Evolutionary conservation across 257 asterid genomes (phyloP).

Genomic region (Penstemon barbatus): DNA sequence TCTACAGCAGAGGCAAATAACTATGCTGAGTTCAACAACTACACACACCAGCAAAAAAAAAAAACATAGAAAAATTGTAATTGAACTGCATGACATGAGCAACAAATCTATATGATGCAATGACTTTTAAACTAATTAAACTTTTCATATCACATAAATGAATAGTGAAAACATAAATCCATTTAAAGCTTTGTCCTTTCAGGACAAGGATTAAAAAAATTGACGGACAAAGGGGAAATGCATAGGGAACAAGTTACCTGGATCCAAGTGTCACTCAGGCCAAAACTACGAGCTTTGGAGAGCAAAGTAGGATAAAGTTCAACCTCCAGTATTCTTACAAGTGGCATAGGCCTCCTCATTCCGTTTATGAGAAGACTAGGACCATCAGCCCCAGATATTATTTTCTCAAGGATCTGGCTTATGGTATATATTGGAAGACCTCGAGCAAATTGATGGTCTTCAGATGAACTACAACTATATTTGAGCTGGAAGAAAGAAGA

Average conservation of each 20-base stretch:
- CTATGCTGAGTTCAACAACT: background rate
- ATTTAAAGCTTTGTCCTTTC: background rate
- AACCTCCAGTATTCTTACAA: conserved; percentile 78
- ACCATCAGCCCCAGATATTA: conserved; percentile 60
- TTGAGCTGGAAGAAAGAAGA: conserved; percentile 64
- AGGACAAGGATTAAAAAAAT: background rate
- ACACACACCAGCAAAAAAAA: background rate
- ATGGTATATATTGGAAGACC: conserved; percentile 83
- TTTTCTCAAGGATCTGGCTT: conserved; percentile 72
- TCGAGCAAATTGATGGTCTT: conserved; percentile 94
- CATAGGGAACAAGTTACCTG: conserved; percentile 50
- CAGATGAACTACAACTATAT: conserved; percentile 75
- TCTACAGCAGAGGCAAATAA: background rate
- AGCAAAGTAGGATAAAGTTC: conserved; percentile 96
- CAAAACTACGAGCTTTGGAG: conserved; percentile 99
- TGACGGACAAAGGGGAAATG: conserved; percentile 17
- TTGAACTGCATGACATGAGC: too few species aligned
- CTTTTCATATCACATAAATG: background rate
- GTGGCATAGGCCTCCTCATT: conserved; percentile 88
- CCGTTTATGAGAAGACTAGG: conserved; percentile 77
- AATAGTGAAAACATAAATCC: background rate
- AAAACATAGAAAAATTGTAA: background rate
- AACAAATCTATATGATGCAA: background rate
- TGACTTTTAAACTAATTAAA: background rate
- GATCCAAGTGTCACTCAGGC: conserved; percentile 91